These are phyloP conservation scores for Taphrina deformans DNA, from an alignment of 1,139 yeast genomes.

Conservation along the genomic window DNA sequence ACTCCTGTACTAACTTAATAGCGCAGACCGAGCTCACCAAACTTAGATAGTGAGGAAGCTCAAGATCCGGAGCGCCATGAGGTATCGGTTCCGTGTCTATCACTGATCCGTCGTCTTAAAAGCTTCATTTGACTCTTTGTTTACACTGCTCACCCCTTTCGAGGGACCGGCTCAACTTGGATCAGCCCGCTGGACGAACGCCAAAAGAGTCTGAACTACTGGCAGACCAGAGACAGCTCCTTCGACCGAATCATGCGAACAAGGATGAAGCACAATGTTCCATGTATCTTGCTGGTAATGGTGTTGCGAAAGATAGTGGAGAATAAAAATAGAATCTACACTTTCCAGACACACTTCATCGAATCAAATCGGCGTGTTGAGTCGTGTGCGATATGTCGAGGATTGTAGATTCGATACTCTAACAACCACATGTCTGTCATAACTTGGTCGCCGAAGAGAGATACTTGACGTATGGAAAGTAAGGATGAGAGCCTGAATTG, in stretches of 20 bases:
- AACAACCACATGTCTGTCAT: no score
- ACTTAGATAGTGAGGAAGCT: conserved; percentile 27
- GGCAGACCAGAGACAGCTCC: conserved; percentile 16
- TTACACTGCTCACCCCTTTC: conserved; percentile 22
- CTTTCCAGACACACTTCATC: no score
- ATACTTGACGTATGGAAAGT: no score
- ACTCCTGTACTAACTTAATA: conserved; percentile 18
- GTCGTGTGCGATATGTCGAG: background rate
- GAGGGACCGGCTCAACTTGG: conserved; percentile 11
- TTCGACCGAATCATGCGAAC: conserved; percentile 13
- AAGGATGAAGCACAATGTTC: background rate
- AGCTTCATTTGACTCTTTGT: conserved; percentile 7
- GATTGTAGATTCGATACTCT: background rate
- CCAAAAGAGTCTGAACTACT: conserved; percentile 13
- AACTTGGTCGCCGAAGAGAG: no score
- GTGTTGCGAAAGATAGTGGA: background rate
- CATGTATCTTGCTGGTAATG: background rate
- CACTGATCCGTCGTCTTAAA: conserved; percentile 23
- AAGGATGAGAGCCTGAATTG: no score
- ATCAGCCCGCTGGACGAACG: conserved; percentile 30
- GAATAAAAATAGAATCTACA: background rate
- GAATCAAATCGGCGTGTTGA: no score
- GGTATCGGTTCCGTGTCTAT: conserved; percentile 2
- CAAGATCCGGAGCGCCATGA: conserved; percentile 13
- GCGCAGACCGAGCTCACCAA: conserved; percentile 26